A percentile compares a stretch with the other conserved stretches of the same genome.
Evolutionary conservation across 1,139 yeast species (phyloP).

Genomic region (Meyerozyma smithsonii): DNA sequence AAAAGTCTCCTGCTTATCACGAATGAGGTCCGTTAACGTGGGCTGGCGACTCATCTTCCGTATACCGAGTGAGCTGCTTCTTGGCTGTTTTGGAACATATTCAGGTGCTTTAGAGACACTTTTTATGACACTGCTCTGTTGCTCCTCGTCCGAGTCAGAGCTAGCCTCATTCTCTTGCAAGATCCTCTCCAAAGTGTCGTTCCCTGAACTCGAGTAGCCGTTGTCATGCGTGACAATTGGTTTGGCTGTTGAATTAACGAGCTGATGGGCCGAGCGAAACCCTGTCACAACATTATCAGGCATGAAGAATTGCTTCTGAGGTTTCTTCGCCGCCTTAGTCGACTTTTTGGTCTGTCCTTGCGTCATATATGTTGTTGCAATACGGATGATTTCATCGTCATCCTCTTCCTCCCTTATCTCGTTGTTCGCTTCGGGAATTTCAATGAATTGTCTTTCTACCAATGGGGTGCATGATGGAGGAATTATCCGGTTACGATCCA

Average conservation of each 20-base stretch:
- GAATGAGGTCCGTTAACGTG: neutral
- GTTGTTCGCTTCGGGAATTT: slow-evolving; percentile 65
- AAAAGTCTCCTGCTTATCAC: neutral
- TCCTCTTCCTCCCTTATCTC: slow-evolving; percentile 49
- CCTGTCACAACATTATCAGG: slow-evolving; percentile 77
- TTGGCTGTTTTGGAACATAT: neutral
- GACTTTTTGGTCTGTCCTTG: slow-evolving; percentile 21
- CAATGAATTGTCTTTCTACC: slow-evolving; percentile 53
- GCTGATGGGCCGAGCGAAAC: slow-evolving; percentile 40
- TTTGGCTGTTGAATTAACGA: neutral
- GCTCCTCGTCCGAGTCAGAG: neutral
- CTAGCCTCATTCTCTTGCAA: neutral
- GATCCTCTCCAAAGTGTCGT: slow-evolving; percentile 1
- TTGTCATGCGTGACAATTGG: neutral
- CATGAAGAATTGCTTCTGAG: slow-evolving; percentile 54
- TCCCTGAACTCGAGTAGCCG: neutral
- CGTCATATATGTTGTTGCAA: slow-evolving; percentile 50
- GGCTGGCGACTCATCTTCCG: slow-evolving; percentile 1
- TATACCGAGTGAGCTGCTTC: neutral
- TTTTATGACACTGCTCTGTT: neutral
- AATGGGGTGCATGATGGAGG: slow-evolving; percentile 54
- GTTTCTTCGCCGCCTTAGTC: slow-evolving; percentile 11
- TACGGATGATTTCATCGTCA: slow-evolving; percentile 63
- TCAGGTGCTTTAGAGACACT: neutral
- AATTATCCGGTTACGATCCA: slow-evolving; percentile 57